phyloP scores from a whole-genome alignment of 1,139 yeast species.

The Meyerozyma athensensis region DNA sequence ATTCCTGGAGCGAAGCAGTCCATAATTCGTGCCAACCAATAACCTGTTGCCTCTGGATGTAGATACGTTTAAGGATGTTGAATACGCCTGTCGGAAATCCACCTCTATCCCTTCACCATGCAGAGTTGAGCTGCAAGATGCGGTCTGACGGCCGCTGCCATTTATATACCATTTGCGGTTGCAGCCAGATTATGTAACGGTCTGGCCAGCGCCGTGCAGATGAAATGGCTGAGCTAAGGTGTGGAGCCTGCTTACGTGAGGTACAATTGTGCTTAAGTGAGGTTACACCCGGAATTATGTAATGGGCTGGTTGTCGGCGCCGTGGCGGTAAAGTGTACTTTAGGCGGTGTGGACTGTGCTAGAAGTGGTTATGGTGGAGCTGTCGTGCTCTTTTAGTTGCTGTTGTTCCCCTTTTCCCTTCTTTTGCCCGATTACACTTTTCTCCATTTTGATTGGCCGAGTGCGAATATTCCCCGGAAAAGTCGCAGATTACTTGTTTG shows the following conservation, averaged over 20 bases:
- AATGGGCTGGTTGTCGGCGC: background rate
- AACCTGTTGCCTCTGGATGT: too few species aligned
- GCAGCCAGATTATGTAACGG: conserved; percentile 1
- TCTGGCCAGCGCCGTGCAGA: background rate
- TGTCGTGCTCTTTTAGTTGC: background rate
- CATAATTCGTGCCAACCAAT: too few species aligned
- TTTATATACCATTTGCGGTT: background rate
- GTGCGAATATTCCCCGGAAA: conserved; percentile 2
- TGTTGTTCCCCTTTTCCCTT: background rate
- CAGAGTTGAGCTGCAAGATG: conserved; percentile 1
- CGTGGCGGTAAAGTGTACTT: too few species aligned
- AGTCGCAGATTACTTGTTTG: background rate
- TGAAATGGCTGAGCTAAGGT: too few species aligned
- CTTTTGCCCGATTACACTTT: background rate
- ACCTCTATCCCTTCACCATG: too few species aligned
- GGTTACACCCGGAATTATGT: background rate
- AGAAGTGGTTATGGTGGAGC: too few species aligned
- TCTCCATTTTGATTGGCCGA: background rate
- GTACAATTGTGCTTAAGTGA: background rate
- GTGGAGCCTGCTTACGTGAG: too few species aligned
- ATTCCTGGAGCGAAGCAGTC: background rate
- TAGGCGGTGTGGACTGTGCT: too few species aligned
- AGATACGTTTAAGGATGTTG: too few species aligned
- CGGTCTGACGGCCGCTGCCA: background rate
- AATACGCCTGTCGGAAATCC: too few species aligned